Evolutionary conservation across 345 rosid genomes (phyloP).

Genomic region (Corymbia maculata): DNA sequence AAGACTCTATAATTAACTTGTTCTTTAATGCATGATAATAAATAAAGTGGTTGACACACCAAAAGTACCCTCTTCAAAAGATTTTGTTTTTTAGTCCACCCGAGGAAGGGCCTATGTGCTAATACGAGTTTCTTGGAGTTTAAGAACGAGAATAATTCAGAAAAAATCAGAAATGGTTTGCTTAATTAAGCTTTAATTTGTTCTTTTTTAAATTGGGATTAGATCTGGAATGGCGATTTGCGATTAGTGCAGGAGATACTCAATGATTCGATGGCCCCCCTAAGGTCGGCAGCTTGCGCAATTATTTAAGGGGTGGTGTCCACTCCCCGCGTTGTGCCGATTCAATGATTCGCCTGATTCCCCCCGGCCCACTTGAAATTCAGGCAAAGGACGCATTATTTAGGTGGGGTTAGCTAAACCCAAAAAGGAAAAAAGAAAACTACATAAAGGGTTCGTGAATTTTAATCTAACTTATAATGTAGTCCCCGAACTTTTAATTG

Average conservation of each 20-base stretch:
- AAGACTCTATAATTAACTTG: not conserved
- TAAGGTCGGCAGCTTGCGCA: not conserved
- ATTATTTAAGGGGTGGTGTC: not conserved
- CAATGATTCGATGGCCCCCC: not conserved
- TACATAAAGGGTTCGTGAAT: not conserved
- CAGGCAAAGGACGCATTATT: not conserved
- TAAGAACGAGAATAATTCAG: not conserved
- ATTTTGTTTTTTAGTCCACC: not conserved
- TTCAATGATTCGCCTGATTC: not conserved
- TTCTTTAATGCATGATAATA: not conserved
- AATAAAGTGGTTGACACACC: not conserved
- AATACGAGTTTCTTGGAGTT: not conserved
- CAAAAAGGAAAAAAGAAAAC: no score
- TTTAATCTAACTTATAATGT: no score
- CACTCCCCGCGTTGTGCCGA: not conserved
- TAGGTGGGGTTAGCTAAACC: not conserved
- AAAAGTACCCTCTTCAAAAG: no score
- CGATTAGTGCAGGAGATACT: not conserved
- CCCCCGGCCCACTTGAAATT: not conserved
- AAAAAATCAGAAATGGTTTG: not conserved
- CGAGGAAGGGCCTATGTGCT: not conserved
- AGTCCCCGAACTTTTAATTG: no score
- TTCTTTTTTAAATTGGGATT: not conserved
- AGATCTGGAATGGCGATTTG: not conserved
- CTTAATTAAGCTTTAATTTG: not conserved